Conservation (phyloP, 2,329 filamentous ascomycete species). For the Parafenestella ontariensis region DNA sequence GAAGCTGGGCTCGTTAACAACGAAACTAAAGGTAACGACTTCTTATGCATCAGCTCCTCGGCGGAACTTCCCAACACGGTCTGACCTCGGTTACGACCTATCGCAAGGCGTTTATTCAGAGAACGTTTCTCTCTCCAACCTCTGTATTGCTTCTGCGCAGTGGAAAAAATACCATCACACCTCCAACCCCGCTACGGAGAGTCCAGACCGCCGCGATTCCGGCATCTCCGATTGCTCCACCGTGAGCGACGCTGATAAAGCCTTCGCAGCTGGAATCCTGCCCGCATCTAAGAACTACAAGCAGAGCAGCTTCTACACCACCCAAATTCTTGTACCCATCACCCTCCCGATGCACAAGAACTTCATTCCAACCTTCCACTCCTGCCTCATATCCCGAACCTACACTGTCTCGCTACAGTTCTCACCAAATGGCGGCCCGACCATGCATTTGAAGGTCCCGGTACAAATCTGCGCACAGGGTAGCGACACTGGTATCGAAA, state of each 20-base stretch:
- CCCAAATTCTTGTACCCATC: slow-evolving; percentile 69
- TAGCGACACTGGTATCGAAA: slow-evolving; percentile 43
- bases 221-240: slow-evolving; percentile 47
- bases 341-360: slow-evolving; percentile 66
- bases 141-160: slow-evolving; percentile 63
- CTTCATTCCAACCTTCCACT: slow-evolving; percentile 74
- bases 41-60: slow-evolving; percentile 63
- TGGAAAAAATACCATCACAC: slow-evolving; percentile 59
- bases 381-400: slow-evolving; percentile 69
- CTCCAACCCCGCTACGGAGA: slow-evolving; percentile 37
- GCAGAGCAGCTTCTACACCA: slow-evolving; percentile 64
- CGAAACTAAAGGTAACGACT: slow-evolving; percentile 64
- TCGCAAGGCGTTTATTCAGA: slow-evolving; percentile 62
- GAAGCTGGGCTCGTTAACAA: slow-evolving; percentile 58
- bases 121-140: slow-evolving; percentile 60
- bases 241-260: slow-evolving; percentile 15
- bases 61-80: slow-evolving; percentile 56
- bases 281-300: slow-evolving; percentile 52
- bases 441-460: slow-evolving; percentile 53
- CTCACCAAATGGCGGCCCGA: slow-evolving; percentile 51
- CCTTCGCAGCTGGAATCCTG: slow-evolving; percentile 40
- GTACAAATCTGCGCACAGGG: slow-evolving; percentile 54
- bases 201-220: slow-evolving; percentile 50
- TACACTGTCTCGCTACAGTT: slow-evolving; percentile 69
- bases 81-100: slow-evolving; percentile 52